Base-by-base conservation (phyloP, 2,329 filamentous ascomycete genomes). In the Botrytis fragariae region DNA sequence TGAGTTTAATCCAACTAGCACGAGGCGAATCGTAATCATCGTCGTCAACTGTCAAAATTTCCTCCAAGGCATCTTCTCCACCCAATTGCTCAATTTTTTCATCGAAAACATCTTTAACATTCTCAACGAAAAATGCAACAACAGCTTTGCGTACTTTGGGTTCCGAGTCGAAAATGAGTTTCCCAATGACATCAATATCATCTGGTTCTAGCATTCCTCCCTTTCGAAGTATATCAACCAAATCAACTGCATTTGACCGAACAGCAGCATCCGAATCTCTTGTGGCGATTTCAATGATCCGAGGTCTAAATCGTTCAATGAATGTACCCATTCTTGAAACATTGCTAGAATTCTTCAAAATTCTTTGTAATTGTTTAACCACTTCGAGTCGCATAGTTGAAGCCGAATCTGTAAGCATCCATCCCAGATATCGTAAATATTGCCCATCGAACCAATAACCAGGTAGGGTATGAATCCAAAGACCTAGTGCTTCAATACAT, bases 361-460 rank as follows among this genome's bases (percentile, higher is more conserved):
- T 87, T 73, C 89, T 90, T 35, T 89, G 87, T 22, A 99, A 86
- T 81, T 98, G 94, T 79, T 91, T 93, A 60, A 99, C 84, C 3
- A 97, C 94, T 81, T 97, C 94, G n/a, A 91, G 87, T 71, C 96
- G 89, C 35, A 93, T 95, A 14, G 90, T 84, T 1, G 91, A 86
- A 74, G 91, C 87, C 5, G 90, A 87, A 81, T 99, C 96, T 7
- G 95, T 97, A 44, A 99, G 86, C 80, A 97, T 91, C 96, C 96
- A 99, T 70, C 96, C 96, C 9, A 99, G 86, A 79, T 99, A 99
- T 74, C 96, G 91, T 69, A 99, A 85, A 83, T 97, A 97, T 77
- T 92, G 88, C 2, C 94, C 94, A 77, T 98, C 93, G 82, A 98
- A 93, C 83, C 97, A 99, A 63, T 93, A 88, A 64, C 94, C 93